Evolutionary conservation across 192 early-diverging fungal species (phyloP).

Genomic region (Phlyctochytrium planicorne): DNA sequence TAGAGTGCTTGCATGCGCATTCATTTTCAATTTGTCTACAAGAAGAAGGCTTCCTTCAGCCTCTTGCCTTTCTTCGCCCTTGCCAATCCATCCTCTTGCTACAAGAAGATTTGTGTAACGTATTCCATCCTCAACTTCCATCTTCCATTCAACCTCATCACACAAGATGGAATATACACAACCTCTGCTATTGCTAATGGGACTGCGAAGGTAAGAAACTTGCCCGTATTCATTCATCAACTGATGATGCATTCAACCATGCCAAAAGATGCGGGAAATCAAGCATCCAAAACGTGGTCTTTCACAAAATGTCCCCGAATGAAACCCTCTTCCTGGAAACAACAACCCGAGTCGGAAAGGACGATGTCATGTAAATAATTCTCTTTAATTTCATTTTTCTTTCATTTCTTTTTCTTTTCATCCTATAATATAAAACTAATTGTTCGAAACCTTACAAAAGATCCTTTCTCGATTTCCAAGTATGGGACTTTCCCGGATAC

Average conservation of each 20-base stretch:
- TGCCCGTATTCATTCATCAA: neutral
- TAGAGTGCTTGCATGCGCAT: too few relatives aligned
- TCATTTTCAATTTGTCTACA: too few relatives aligned
- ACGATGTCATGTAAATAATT: slow-evolving; percentile 59
- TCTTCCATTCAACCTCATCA: too few relatives aligned
- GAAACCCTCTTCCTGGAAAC: slow-evolving; percentile 84
- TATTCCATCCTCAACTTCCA: too few relatives aligned
- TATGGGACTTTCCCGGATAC: slow-evolving; percentile 92
- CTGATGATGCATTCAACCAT: neutral
- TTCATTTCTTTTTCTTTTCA: neutral
- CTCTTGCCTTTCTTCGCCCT: too few relatives aligned
- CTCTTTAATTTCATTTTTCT: slow-evolving; percentile 12
- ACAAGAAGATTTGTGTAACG: too few relatives aligned
- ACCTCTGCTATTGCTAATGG: slow-evolving; percentile 38
- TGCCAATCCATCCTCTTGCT: too few relatives aligned
- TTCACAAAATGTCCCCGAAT: slow-evolving; percentile 84
- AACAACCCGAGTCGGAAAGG: slow-evolving; percentile 71
- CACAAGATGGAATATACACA: too few relatives aligned
- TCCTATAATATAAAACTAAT: neutral
- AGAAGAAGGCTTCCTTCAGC: too few relatives aligned
- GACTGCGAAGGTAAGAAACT: slow-evolving; percentile 30
- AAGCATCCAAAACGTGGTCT: slow-evolving; percentile 81
- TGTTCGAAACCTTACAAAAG: slow-evolving; percentile 30
- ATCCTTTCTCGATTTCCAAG: slow-evolving; percentile 80
- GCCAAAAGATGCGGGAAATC: slow-evolving; percentile 75